Evolutionary conservation across 2,329 filamentous ascomycete genomes (phyloP), one percentile per base, ranked within the genome.

Genomic region (Sphaerulina populicola): DNA sequence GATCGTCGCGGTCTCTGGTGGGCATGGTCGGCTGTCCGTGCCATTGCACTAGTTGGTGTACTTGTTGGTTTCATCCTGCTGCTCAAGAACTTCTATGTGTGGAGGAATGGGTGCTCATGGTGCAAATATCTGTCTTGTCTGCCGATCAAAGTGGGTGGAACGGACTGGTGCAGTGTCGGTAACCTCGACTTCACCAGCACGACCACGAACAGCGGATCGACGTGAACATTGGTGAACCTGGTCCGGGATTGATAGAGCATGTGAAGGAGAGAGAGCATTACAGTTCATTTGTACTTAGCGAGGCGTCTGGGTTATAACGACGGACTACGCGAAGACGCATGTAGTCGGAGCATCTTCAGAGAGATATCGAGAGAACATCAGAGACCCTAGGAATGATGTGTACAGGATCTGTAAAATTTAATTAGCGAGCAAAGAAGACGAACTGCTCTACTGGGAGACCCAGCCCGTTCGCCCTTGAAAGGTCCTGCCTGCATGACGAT

Each of bases 71-170:
- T 97, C 67, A 86, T 95, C 55, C 72, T 96, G 40, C 74, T 98
- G 47, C 69, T 97, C 54, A 82, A 89, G 66, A 93, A 96, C 72
- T 98, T 98, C 67, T 97, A 97, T 71, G 79, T 79, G 57, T 83
- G 84, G 67, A 78, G 79, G 53, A 81, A 81, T 44, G 82, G 78
- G 29, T 98, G 93, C 69, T 75, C 72, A 9, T 98, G 93, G 93
- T 98, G 93, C 76, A 93, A 94, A 74, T 93, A 94, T 64, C 71
- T 98, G 61, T 94, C 86, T 68, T 98, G 93, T 66, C 72, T 98
- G 80, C 77, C 79, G 52, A 74, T 86, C 49, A 85, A 77, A 57
- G 62, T 63, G 14, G 54, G 58, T 12, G 57, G 58, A 9, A 55
- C 55, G 44, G 74, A 81, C 60, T 86, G 83, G 83, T 86, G 83